Conservation (phyloP, 2,329 filamentous ascomycete species). For the Penicillium sp. region DNA sequence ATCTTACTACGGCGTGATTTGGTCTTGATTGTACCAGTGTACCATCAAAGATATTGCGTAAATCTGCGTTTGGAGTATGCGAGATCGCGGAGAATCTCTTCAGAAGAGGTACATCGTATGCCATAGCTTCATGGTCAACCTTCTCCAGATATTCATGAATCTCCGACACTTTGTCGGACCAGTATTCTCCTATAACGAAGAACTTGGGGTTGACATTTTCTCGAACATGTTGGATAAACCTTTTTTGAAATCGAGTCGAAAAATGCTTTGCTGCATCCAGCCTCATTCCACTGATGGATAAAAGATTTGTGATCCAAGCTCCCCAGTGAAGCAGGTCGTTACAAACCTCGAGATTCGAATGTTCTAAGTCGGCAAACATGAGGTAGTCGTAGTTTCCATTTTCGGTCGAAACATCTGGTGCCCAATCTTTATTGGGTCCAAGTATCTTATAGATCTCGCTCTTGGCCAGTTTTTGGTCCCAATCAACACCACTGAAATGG, state of each 20-base stretch:
- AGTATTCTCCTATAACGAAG: slow-evolving; percentile 73
- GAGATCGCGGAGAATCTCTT: slow-evolving; percentile 69
- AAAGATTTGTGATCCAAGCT: slow-evolving; percentile 65
- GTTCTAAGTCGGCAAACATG: slow-evolving; percentile 75
- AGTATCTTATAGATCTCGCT: slow-evolving; percentile 69
- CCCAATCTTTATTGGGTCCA: slow-evolving; percentile 68
- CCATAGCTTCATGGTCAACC: slow-evolving; percentile 62
- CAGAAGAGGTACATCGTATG: slow-evolving; percentile 72
- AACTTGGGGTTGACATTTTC: slow-evolving; percentile 56
- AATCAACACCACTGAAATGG: slow-evolving; percentile 72
- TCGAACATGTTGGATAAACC: slow-evolving; percentile 65
- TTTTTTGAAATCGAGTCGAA: slow-evolving; percentile 66
- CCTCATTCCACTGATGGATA: slow-evolving; percentile 68
- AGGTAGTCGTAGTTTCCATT: slow-evolving; percentile 71
- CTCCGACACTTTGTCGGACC: slow-evolving; percentile 62
- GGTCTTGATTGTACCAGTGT: slow-evolving; percentile 62
- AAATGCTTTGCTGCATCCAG: slow-evolving; percentile 77
- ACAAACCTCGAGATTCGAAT: slow-evolving; percentile 65
- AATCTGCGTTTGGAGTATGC: slow-evolving; percentile 60
- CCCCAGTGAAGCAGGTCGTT: slow-evolving; percentile 70
- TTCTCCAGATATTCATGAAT: slow-evolving; percentile 62
- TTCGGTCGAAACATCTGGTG: slow-evolving; percentile 63
- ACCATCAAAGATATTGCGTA: slow-evolving; percentile 66
- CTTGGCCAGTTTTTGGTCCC: slow-evolving; percentile 60
- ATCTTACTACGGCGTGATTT: slow-evolving; percentile 50